A percentile compares a stretch with the other conserved stretches of the same genome.
Conservation (phyloP, 331 rosid genomes). For the Acacia pycnantha region DNA sequence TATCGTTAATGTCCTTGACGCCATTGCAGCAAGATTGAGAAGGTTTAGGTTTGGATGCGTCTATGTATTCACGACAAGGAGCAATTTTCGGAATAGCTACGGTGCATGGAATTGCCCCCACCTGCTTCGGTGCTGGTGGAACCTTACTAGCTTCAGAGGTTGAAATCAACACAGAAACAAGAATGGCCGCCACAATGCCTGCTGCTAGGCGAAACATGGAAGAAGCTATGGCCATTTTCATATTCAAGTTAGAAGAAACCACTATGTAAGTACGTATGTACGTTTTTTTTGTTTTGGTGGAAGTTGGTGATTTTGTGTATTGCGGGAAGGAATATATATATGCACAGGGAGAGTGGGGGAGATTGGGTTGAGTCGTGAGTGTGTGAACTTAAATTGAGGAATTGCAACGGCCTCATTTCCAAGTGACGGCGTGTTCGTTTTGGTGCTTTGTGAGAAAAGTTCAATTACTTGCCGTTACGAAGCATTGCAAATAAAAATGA, state of each 20-base stretch:
- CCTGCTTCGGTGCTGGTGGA: not conserved
- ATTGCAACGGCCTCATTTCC: not conserved
- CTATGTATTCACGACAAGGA: constrained; percentile 20
- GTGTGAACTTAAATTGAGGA: not conserved
- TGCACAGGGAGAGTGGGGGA: not conserved
- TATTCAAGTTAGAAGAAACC: not conserved
- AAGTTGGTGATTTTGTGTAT: not conserved
- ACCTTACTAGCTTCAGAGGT: not conserved
- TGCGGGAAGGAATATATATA: not conserved
- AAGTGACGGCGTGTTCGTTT: not conserved
- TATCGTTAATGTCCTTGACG: not conserved
- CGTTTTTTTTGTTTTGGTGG: not conserved
- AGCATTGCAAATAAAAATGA: not conserved
- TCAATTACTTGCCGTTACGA: not conserved
- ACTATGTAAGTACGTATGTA: not conserved
- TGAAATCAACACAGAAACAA: not conserved
- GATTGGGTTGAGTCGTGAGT: not conserved
- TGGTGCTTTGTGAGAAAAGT: not conserved
- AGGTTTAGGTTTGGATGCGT: not conserved
- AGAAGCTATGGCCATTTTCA: not conserved
- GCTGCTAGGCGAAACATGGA: not conserved
- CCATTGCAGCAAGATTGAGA: constrained; percentile 21
- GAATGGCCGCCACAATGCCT: not conserved
- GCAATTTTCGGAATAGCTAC: not conserved
- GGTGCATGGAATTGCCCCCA: not conserved